These are phyloP conservation scores for Limnanthes douglasii DNA, from an alignment of 345 rosid genomes.

Conservation along the genomic window DNA sequence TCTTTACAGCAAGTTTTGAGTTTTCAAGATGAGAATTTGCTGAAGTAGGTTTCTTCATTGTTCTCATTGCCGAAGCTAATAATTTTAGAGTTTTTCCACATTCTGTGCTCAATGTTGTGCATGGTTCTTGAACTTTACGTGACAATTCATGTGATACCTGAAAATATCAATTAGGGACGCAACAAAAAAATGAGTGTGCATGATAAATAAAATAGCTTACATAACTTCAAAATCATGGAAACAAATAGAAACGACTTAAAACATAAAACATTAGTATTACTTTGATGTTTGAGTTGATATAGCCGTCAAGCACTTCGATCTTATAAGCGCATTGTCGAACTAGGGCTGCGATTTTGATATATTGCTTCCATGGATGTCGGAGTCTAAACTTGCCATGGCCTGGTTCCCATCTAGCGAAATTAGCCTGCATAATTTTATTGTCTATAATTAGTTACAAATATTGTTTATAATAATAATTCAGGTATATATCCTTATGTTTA, in stretches of 20 bases:
- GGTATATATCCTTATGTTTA: neutral
- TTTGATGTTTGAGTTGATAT: slow-evolving; percentile 24
- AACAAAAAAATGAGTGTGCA: neutral
- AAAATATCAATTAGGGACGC: slow-evolving; percentile 1
- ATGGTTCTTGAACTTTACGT: slow-evolving; percentile 25
- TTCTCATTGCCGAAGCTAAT: slow-evolving; percentile 35
- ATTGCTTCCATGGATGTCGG: slow-evolving; percentile 69
- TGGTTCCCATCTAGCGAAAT: slow-evolving; percentile 87
- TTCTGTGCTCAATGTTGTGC: slow-evolving; percentile 29
- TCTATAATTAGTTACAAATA: no score
- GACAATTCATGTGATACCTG: slow-evolving; percentile 38
- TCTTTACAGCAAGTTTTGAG: slow-evolving; percentile 31
- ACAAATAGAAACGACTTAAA: no score
- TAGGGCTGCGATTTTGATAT: slow-evolving; percentile 42
- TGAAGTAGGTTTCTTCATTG: slow-evolving; percentile 27
- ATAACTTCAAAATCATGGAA: no score
- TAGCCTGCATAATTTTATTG: no score
- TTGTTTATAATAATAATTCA: no score
- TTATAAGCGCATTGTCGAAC: slow-evolving; percentile 66
- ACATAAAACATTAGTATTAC: slow-evolving; percentile 12
- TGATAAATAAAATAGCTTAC: no score
- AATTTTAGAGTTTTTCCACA: slow-evolving; percentile 38
- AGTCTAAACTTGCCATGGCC: slow-evolving; percentile 51
- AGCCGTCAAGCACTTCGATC: slow-evolving; percentile 46
- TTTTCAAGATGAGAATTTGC: slow-evolving; percentile 27